phyloP scores from a whole-genome alignment of 1,284 basidiomycete species.

The Cryptococcus sp. region DNA sequence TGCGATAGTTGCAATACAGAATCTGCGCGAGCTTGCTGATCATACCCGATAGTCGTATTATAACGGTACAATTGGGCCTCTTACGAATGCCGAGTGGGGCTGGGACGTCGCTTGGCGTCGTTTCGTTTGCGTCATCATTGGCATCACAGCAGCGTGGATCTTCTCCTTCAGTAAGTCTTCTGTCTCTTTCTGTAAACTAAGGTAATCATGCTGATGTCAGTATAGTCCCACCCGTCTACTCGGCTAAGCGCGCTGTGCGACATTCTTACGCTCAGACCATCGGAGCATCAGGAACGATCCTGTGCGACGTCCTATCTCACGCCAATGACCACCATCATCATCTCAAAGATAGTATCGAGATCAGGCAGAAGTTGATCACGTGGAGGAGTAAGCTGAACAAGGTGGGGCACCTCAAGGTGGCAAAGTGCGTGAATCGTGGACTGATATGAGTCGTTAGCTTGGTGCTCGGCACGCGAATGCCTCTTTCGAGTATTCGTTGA shows the following conservation, averaged over 20 bases:
- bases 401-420: conserved; percentile 13
- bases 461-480: conserved; percentile 49
- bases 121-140: conserved; percentile 50
- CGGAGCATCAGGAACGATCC: conserved; percentile 48
- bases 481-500: conserved; percentile 48
- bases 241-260: conserved; percentile 51
- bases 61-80: conserved; percentile 41
- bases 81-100: conserved; percentile 50
- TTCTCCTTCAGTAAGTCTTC: conserved; percentile 39
- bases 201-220: conserved; percentile 3
- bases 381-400: conserved; percentile 45
- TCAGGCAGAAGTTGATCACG: conserved; percentile 37
- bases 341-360: conserved; percentile 31
- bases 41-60: conserved; percentile 36
- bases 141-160: conserved; percentile 47
- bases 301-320: conserved; percentile 53
- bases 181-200: background rate
- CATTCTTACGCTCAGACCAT: conserved; percentile 52
- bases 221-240: conserved; percentile 52
- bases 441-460: conserved; percentile 20
- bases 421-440: background rate
- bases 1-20: too few species aligned
- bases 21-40: background rate
- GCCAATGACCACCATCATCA: conserved; percentile 45
- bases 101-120: conserved; percentile 57